Conservation (phyloP, 208 protist species). For the Trypanosoma vivax region DNA sequence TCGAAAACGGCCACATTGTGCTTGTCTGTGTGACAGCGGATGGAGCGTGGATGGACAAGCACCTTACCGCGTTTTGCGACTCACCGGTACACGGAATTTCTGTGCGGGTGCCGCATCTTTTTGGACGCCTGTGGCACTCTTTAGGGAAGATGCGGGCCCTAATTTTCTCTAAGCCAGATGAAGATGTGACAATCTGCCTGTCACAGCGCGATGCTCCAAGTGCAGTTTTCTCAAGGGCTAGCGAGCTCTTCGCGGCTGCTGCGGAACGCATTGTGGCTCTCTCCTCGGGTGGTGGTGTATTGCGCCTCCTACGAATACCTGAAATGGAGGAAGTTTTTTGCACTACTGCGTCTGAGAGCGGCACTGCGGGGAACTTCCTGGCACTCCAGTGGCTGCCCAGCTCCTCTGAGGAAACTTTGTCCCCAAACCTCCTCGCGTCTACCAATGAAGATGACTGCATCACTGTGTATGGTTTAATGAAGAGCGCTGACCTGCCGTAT, state of each 20-base stretch:
- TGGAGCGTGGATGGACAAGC: constrained; percentile 52
- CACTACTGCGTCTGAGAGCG: constrained; percentile 32
- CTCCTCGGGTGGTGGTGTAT: constrained; percentile 49
- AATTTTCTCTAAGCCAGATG: not conserved
- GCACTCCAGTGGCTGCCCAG: constrained; percentile 59
- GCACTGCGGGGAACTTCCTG: constrained; percentile 63
- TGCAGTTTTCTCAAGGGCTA: constrained; percentile 27
- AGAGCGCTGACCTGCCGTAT: too few relatives aligned
- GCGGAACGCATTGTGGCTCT: constrained; percentile 56
- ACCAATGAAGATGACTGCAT: constrained; percentile 77
- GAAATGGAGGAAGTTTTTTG: constrained; percentile 31
- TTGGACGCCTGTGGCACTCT: constrained; percentile 48
- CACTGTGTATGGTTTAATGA: constrained; percentile 43
- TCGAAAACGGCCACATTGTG: constrained; percentile 72
- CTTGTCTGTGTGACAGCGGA: constrained; percentile 50
- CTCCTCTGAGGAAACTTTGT: constrained; percentile 19
- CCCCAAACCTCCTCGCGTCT: constrained; percentile 60
- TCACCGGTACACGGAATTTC: constrained; percentile 49
- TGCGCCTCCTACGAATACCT: constrained; percentile 51
- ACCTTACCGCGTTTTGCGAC: constrained; percentile 44
- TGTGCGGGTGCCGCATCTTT: constrained; percentile 52
- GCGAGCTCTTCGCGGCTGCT: constrained; percentile 38
- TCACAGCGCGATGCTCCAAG: not conserved
- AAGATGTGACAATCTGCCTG: not conserved
- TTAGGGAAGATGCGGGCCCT: not conserved